Conservation (phyloP, 2,329 filamentous ascomycete genomes). For the Trichoderma semiorbis region DNA sequence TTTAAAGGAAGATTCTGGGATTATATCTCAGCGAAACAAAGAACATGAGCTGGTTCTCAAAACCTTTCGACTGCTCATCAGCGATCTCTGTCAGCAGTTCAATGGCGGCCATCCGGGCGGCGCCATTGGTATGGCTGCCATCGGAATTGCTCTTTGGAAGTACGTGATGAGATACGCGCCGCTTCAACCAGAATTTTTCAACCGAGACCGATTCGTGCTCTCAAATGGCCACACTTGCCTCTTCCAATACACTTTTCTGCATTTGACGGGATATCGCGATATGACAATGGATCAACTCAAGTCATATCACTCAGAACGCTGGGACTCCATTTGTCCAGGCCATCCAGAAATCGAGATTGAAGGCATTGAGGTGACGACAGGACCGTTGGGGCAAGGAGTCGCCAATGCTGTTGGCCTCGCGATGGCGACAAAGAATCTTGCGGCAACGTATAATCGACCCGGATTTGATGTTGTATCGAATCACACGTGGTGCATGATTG, state of each 20-base stretch:
- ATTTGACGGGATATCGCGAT: slow-evolving; percentile 50
- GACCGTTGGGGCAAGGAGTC: slow-evolving; percentile 57
- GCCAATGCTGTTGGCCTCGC: slow-evolving; percentile 59
- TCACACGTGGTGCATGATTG: slow-evolving; percentile 55
- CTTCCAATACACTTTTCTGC: slow-evolving; percentile 52
- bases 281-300: slow-evolving; percentile 58
- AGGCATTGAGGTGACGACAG: slow-evolving; percentile 58
- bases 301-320: slow-evolving; percentile 42
- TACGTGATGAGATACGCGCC: slow-evolving; percentile 61
- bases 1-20: neutral
- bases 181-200: slow-evolving; percentile 53
- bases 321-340: slow-evolving; percentile 50
- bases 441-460: slow-evolving; percentile 50
- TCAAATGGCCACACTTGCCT: slow-evolving; percentile 58
- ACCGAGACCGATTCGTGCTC: slow-evolving; percentile 60
- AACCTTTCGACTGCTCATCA: slow-evolving; percentile 6
- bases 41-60: neutral
- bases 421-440: slow-evolving; percentile 54
- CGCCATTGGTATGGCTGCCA: slow-evolving; percentile 60
- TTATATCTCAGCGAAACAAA: neutral
- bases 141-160: slow-evolving; percentile 58
- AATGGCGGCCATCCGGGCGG: slow-evolving; percentile 31
- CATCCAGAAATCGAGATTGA: slow-evolving; percentile 57
- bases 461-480: slow-evolving; percentile 47
- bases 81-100: slow-evolving; percentile 13